Conservation (phyloP, 306 rosid species). For the Arachis stenosperma region DNA sequence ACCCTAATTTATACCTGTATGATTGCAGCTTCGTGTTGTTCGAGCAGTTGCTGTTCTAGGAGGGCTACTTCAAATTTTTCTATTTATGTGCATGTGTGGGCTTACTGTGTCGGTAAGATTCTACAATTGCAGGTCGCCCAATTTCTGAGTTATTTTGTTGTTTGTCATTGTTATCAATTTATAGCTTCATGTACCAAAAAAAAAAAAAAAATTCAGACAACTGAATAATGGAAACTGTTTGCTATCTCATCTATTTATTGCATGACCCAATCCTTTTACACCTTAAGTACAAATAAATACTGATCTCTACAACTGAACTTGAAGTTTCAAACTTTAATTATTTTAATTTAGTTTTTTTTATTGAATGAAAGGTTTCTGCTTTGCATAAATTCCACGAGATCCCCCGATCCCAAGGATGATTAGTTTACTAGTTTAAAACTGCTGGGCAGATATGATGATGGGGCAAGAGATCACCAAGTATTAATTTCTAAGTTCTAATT, state of each 20-base stretch:
- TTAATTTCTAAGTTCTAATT: conserved; percentile 25
- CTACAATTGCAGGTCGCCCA: conserved; percentile 10
- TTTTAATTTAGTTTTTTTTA: conserved; percentile 25
- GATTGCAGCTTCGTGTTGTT: conserved; percentile 85
- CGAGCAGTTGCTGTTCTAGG: conserved; percentile 93
- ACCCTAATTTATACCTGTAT: conserved; percentile 16
- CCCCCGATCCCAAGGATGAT: conserved; percentile 3
- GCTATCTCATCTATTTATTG: conserved; percentile 11
- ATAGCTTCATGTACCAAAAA: background rate
- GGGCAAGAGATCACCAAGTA: background rate
- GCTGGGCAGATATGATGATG: conserved; percentile 16
- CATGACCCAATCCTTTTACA: conserved; percentile 9
- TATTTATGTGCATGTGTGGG: conserved; percentile 96
- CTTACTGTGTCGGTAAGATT: conserved; percentile 76
- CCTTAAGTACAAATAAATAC: conserved; percentile 5
- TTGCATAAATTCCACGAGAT: conserved; percentile 15
- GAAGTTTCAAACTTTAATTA: conserved; percentile 15
- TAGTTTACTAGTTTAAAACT: conserved; percentile 26
- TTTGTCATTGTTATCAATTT: conserved; percentile 25
- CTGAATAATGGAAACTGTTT: conserved; percentile 22
- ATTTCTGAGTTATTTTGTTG: conserved; percentile 36
- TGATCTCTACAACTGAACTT: conserved; percentile 13
- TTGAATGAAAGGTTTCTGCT: conserved; percentile 30
- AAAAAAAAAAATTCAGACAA: background rate
- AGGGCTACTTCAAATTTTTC: conserved; percentile 88